phyloP scores from a whole-genome alignment of 73 alveolate genomes.

The Symbiodinium pilosum region DNA sequence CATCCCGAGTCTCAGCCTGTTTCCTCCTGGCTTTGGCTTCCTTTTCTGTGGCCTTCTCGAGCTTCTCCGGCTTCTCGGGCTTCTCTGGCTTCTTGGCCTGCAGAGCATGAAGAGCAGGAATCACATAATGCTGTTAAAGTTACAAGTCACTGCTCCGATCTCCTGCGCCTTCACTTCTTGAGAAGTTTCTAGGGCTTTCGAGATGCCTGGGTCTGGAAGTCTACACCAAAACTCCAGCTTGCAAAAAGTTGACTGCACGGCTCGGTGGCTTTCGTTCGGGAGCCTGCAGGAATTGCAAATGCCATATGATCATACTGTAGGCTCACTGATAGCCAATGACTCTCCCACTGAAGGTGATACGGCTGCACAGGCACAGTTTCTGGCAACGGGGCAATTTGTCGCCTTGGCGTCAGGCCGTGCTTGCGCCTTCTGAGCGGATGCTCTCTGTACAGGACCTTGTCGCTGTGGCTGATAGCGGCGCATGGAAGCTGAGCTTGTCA shows the following conservation, averaged over 20 bases:
- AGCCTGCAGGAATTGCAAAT: neutral
- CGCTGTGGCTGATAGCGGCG: no score
- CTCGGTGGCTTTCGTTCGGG: neutral
- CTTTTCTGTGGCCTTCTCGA: no score
- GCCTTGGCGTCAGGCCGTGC: neutral
- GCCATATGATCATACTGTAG: no score
- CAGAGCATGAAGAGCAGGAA: neutral
- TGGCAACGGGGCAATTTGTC: neutral
- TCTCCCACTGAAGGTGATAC: no score
- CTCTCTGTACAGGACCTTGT: no score
- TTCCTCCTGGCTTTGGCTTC: neutral
- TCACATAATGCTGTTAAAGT: no score
- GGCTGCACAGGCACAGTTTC: no score
- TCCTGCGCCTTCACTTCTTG: neutral
- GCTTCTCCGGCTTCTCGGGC: constrained; percentile 8
- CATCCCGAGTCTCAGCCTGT: neutral
- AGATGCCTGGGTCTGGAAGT: neutral
- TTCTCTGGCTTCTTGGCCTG: neutral
- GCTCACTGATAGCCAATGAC: no score
- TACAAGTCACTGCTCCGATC: neutral
- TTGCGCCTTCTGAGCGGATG: neutral
- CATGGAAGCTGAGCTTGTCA: no score
- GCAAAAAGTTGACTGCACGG: neutral
- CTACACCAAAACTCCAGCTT: neutral
- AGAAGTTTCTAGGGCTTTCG: neutral